Percentiles rank a stretch among this genome's conserved stretches.
These are phyloP conservation scores for Andrographis paniculata DNA, from an alignment of 305 asterid genomes.

Conservation along the genomic window DNA sequence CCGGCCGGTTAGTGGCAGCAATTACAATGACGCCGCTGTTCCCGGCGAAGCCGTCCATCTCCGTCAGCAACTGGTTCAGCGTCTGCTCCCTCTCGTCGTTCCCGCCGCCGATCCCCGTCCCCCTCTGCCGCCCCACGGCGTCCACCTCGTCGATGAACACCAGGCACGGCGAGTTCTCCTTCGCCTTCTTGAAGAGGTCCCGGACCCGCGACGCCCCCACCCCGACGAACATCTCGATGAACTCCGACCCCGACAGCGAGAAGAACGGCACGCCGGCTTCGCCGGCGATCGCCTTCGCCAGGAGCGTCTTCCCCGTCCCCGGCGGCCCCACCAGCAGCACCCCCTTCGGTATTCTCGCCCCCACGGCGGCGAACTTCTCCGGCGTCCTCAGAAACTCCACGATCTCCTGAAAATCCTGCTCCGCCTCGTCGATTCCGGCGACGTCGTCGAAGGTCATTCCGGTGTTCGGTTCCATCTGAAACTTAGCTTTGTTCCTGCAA, in stretches of 20 bases:
- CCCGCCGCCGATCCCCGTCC: conserved; percentile 75
- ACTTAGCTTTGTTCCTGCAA: conserved; percentile 59
- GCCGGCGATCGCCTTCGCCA: conserved; percentile 69
- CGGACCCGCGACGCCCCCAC: conserved; percentile 75
- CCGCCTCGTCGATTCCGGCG: conserved; percentile 71
- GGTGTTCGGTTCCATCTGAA: conserved; percentile 63
- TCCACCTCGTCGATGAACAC: conserved; percentile 70
- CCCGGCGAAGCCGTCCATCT: conserved; percentile 66
- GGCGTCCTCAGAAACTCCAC: conserved; percentile 58
- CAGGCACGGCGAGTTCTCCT: conserved; percentile 49
- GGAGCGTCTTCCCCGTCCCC: conserved; percentile 65
- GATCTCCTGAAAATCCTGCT: conserved; percentile 51
- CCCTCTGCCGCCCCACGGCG: conserved; percentile 70
- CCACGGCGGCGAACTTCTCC: conserved; percentile 54
- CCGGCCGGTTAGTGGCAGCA: conserved; percentile 72
- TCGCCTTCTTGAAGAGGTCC: conserved; percentile 65
- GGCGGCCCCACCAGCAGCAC: conserved; percentile 58
- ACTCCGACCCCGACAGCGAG: conserved; percentile 61
- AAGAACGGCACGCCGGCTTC: conserved; percentile 76
- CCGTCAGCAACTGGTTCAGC: conserved; percentile 58
- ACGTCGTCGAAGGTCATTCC: conserved; percentile 62
- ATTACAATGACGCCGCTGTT: conserved; percentile 56
- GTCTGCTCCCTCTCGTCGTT: conserved; percentile 80
- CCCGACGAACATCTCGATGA: conserved; percentile 76
- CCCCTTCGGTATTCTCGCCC: conserved; percentile 58